A percentile compares a stretch with the other conserved stretches of the same genome.
Evolutionary conservation across 495 filamentous ascomycete genomes (phyloP).

Genomic region (Bombardia bombarda): DNA sequence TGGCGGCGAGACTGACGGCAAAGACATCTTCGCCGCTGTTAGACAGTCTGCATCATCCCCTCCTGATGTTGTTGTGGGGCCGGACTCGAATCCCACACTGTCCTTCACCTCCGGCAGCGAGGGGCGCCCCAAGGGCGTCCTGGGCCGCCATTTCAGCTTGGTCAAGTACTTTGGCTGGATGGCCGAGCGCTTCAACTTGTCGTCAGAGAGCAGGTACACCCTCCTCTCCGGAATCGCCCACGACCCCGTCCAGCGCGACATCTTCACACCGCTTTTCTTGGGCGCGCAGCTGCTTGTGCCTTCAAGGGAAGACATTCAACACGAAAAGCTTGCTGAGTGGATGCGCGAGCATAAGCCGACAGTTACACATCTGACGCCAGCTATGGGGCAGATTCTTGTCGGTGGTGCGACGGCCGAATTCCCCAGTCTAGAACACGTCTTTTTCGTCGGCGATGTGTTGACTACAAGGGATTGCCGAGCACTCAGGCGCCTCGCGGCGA

Average conservation of each 20-base stretch:
- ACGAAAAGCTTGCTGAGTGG: constrained; percentile 88
- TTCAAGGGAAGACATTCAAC: constrained; percentile 74
- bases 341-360: constrained; percentile 72
- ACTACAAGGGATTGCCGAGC: constrained; percentile 80
- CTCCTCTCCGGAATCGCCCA: constrained; percentile 82
- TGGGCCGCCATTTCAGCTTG: constrained; percentile 79
- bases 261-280: constrained; percentile 88
- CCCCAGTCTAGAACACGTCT: constrained; percentile 67
- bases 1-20: constrained; percentile 56
- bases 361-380: constrained; percentile 87
- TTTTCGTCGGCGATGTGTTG: constrained; percentile 91
- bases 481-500: constrained; percentile 68
- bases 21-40: constrained; percentile 58
- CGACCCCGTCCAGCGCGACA: constrained; percentile 87
- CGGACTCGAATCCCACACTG: constrained; percentile 78
- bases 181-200: constrained; percentile 70
- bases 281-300: constrained; percentile 79
- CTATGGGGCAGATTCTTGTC: constrained; percentile 92
- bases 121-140: constrained; percentile 67
- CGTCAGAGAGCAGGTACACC: constrained; percentile 69
- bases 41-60: constrained; percentile 43
- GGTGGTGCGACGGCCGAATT: constrained; percentile 76
- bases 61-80: constrained; percentile 76
- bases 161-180: constrained; percentile 93
- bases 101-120: constrained; percentile 83